Base-by-base conservation (phyloP, 1,139 yeast species). In the Komagataea norvegica region DNA sequence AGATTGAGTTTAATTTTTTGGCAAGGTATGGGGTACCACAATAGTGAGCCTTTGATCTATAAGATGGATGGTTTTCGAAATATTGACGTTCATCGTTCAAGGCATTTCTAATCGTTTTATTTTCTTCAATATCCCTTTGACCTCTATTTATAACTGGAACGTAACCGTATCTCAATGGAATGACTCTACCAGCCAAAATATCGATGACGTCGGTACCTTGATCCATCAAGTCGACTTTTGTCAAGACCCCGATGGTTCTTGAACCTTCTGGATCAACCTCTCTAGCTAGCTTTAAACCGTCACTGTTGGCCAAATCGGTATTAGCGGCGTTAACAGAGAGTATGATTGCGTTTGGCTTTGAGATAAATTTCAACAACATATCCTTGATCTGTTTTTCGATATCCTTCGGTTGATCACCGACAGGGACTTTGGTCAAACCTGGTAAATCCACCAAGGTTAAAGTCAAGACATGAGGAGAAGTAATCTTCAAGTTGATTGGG, bases 141-240 rank as follows among this genome's bases (percentile, higher is more conserved):
- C 98, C 97, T 65, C 98, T 79, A 64, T 91, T 91, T 55, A 91
- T 89, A 39, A 91, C 98, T 6, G 98, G 98, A 36, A 91, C 95
- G 57, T 91, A 91, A 40, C 98, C 98, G 46, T 87, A 86, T 62
- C 96, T 76, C 55, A 91, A 73, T 9, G 98, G 97, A 56, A 91
- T 91, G 40, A 91, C 91, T 59, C 96, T 74, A 43, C 98, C 97
- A 7, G 96, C 95, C 56, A 91, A 72, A 55, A 91, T 91, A 61
- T 91, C 98, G 59, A 88, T 82, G 31, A 91, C 98, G 64, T 91
- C 98, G n/a, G 98, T 91, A 48, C 98, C 98, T 60, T 87, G 81
- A 60, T 91, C 98, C 98, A 91, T 91, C 55, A 91, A 74, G 62
- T 91, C 98, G 36, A 91, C 95, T 63, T 91, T 91, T 25, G 98